Percentiles rank a stretch among this genome's conserved stretches.
These are phyloP conservation scores for Sclerotiophoma versabilis DNA, from an alignment of 2,329 filamentous ascomycete genomes.

Conservation along the genomic window DNA sequence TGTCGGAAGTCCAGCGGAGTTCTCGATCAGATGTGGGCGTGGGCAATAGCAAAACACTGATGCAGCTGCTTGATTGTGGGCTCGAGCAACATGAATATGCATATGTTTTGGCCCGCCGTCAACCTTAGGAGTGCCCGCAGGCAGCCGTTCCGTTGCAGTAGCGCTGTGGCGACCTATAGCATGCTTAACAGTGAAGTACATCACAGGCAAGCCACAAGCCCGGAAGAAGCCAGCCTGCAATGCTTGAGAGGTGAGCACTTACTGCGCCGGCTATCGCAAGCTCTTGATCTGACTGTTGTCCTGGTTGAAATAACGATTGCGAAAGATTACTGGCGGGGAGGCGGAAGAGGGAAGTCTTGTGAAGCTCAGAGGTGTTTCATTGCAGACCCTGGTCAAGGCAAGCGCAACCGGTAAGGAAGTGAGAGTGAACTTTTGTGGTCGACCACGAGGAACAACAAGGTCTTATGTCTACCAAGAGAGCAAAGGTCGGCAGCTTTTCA, in stretches of 20 bases:
- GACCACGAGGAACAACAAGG: not conserved
- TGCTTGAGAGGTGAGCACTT: slow-evolving; percentile 16
- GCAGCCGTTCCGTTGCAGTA: slow-evolving; percentile 25
- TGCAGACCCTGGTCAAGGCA: not conserved
- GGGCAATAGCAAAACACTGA: slow-evolving; percentile 24
- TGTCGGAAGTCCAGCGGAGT: not conserved
- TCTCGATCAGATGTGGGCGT: slow-evolving; percentile 10
- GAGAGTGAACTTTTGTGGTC: not conserved
- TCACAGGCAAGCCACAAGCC: not conserved
- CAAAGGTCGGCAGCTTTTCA: not conserved
- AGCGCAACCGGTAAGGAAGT: slow-evolving; percentile 1
- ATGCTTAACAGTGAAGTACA: not conserved
- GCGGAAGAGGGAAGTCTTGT: not conserved
- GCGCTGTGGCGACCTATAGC: slow-evolving; percentile 29
- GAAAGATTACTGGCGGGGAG: not conserved
- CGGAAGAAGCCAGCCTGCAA: not conserved
- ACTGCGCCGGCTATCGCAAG: slow-evolving; percentile 32
- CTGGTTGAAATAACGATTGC: not conserved
- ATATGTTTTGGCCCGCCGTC: slow-evolving; percentile 19
- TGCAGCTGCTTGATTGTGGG: not conserved
- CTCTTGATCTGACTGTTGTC: slow-evolving; percentile 12
- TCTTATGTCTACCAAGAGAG: not conserved
- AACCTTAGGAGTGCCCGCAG: slow-evolving; percentile 22
- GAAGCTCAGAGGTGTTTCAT: not conserved
- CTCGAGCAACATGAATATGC: slow-evolving; percentile 33